Evolutionary conservation across 2,329 filamentous ascomycete species (phyloP).

Genomic region (Paramyrothecium sp.): DNA sequence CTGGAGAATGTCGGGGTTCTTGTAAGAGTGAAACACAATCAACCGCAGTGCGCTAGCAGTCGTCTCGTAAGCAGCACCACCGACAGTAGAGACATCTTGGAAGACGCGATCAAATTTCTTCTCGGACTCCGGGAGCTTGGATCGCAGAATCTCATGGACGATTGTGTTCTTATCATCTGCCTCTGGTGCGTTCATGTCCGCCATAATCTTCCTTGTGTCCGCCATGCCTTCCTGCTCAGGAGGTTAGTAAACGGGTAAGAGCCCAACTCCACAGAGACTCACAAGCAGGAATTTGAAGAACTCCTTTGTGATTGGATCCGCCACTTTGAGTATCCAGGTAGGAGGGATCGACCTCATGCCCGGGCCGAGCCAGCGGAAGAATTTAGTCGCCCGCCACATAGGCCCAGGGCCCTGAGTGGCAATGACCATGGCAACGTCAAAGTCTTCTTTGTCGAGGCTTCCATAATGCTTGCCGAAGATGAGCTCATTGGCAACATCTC

Average conservation of each 20-base stretch:
- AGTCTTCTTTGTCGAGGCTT: conserved; percentile 11
- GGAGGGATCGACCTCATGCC: conserved; percentile 12
- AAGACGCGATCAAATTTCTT: conserved; percentile 27
- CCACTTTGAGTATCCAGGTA: neutral
- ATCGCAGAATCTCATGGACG: conserved; percentile 23
- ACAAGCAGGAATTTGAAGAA: neutral
- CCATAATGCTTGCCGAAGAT: conserved; percentile 10
- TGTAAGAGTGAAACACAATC: conserved; percentile 31
- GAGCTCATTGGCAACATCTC: conserved; percentile 12
- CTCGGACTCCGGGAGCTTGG: conserved; percentile 28
- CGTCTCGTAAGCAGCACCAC: conserved; percentile 36
- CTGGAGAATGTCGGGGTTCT: conserved; percentile 22
- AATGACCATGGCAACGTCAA: conserved; percentile 5
- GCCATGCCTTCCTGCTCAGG: neutral
- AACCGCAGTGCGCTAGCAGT: conserved; percentile 29
- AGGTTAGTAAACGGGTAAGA: neutral
- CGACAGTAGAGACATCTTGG: conserved; percentile 27
- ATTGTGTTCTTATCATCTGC: conserved; percentile 13
- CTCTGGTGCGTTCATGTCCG: neutral
- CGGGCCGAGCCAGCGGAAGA: conserved; percentile 1
- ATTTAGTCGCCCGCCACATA: conserved; percentile 10
- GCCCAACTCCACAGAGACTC: neutral
- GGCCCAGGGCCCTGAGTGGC: conserved; percentile 4
- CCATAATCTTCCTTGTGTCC: neutral
- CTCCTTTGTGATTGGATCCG: neutral